Evolutionary conservation across 345 rosid genomes (phyloP).

Genomic region (Eutrema yunnanense): DNA sequence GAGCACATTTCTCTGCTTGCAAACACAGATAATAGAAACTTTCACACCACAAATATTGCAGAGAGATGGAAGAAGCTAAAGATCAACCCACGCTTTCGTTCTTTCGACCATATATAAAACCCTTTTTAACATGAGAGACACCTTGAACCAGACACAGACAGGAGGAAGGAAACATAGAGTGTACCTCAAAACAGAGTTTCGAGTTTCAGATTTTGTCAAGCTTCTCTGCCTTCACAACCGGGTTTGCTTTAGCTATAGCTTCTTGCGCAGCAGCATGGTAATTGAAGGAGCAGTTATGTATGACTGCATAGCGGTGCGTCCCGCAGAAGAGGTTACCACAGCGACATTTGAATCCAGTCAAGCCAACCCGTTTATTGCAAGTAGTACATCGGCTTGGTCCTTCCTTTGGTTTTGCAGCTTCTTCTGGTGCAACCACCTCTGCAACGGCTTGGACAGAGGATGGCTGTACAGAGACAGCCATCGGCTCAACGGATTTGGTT

Average conservation of each 20-base stretch:
- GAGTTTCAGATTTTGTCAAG: constrained; percentile 65
- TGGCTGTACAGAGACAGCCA: constrained; percentile 36
- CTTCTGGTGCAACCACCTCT: constrained; percentile 31
- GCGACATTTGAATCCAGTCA: constrained; percentile 78
- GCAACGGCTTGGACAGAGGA: constrained; percentile 29
- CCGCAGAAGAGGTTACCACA: constrained; percentile 77
- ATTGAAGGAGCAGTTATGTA: constrained; percentile 73
- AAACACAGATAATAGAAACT: constrained; percentile 20
- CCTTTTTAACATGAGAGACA: constrained; percentile 19
- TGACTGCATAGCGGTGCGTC: constrained; percentile 80
- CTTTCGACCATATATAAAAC: constrained; percentile 11
- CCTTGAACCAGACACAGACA: constrained; percentile 26
- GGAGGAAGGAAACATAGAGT: constrained; percentile 1
- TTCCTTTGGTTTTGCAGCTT: constrained; percentile 50
- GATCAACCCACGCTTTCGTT: constrained; percentile 17
- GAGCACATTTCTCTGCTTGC: constrained; percentile 23
- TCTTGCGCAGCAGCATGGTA: constrained; percentile 73
- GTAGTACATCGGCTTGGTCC: constrained; percentile 74
- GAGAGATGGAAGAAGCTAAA: constrained; percentile 15
- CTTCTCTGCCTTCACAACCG: constrained; percentile 86
- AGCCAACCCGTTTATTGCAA: constrained; percentile 77
- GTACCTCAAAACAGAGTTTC: constrained; percentile 8
- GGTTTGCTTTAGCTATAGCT: constrained; percentile 86
- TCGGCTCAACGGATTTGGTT: constrained; percentile 36
- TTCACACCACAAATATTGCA: constrained; percentile 23